phyloP scores from a whole-genome alignment of 306 rosid species.

The Citrullus amarus region DNA sequence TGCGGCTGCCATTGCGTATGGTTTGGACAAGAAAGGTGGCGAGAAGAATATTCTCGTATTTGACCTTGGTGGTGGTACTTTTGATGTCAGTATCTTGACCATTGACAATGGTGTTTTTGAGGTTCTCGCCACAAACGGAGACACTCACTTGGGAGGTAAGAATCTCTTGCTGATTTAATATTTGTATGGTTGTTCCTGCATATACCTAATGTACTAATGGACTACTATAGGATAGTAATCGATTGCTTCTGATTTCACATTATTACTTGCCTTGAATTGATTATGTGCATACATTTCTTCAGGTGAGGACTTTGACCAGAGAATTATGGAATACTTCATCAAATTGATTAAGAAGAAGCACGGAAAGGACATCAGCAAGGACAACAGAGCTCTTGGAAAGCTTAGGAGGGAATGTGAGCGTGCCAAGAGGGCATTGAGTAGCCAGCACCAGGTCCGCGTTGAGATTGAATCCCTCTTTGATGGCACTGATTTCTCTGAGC shows the following conservation, averaged over 20 bases:
- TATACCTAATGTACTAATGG: background rate
- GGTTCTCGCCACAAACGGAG: slow-evolving; percentile 93
- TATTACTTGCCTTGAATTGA: background rate
- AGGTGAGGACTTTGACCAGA: slow-evolving; percentile 96
- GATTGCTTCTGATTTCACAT: background rate
- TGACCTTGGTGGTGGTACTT: slow-evolving; percentile 98
- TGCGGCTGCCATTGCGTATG: slow-evolving; percentile 95
- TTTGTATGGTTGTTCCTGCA: background rate
- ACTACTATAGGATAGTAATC: background rate
- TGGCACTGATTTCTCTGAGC: slow-evolving; percentile 77
- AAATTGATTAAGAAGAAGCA: slow-evolving; percentile 96
- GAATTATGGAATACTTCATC: slow-evolving; percentile 95
- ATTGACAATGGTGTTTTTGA: slow-evolving; percentile 94
- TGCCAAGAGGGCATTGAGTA: slow-evolving; percentile 97
- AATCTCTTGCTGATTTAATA: background rate
- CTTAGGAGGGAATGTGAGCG: slow-evolving; percentile 88
- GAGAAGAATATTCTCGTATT: slow-evolving; percentile 98
- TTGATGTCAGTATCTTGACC: slow-evolving; percentile 98
- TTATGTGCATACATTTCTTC: background rate
- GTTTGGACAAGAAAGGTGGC: slow-evolving; percentile 96
- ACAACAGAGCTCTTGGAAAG: slow-evolving; percentile 94
- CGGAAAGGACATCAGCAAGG: slow-evolving; percentile 93
- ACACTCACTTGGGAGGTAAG: slow-evolving; percentile 98
- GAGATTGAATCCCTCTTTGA: slow-evolving; percentile 97
- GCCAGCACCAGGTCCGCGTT: slow-evolving; percentile 98